Conservation (phyloP, 2,329 filamentous ascomycete species). For the Neopestalotiopsis clavispora region DNA sequence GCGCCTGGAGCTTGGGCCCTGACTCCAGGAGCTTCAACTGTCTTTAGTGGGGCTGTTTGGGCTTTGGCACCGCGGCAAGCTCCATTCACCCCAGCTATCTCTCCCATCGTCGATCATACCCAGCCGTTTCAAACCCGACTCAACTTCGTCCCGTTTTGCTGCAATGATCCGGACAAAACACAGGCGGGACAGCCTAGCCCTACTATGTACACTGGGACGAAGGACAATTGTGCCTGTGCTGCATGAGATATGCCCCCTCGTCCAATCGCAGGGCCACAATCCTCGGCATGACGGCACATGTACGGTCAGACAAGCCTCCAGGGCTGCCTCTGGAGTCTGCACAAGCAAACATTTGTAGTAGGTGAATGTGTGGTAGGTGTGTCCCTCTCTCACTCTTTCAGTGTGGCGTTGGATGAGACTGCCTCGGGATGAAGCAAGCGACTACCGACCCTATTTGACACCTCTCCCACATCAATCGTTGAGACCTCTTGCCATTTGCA, state of each 20-base stretch:
- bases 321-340: not conserved
- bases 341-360: not conserved
- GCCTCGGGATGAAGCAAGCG: not conserved
- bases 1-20: no score
- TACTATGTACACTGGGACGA: not conserved
- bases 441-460: not conserved
- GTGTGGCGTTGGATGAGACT: not conserved
- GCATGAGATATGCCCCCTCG: not conserved
- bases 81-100: not conserved
- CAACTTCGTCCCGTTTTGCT: conserved; percentile 8
- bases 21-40: no score
- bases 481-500: not conserved
- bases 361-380: not conserved
- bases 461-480: conserved; percentile 11
- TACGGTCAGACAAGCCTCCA: not conserved
- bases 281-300: conserved; percentile 15
- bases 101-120: conserved; percentile 7
- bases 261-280: not conserved
- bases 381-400: not conserved
- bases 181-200: conserved; percentile 7
- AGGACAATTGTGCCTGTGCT: not conserved
- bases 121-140: conserved; percentile 11
- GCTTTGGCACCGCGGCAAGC: not conserved
- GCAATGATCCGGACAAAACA: not conserved
- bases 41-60: no score